Conservation (phyloP, 768 basidiomycete genomes). For the Cytidiella melzeri region DNA sequence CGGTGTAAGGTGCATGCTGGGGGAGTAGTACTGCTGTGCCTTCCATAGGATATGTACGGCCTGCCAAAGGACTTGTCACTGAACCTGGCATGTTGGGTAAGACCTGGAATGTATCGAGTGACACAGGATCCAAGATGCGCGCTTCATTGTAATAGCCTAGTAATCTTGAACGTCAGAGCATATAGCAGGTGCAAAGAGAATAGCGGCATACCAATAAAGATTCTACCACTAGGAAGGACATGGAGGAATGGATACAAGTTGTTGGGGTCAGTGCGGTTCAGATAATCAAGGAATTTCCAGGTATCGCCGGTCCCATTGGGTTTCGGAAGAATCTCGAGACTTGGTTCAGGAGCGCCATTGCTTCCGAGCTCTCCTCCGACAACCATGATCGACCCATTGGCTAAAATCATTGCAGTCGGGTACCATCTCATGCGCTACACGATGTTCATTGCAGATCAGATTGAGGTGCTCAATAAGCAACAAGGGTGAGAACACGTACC, state of each 20-base stretch:
- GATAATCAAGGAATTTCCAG: conserved; percentile 53
- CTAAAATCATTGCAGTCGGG: conserved; percentile 57
- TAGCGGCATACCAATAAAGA: conserved; percentile 67
- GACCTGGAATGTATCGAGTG: conserved; percentile 51
- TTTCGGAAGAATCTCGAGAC: conserved; percentile 64
- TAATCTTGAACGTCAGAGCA: background rate
- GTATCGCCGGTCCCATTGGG: conserved; percentile 56
- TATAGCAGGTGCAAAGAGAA: background rate
- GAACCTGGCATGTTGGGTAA: conserved; percentile 73
- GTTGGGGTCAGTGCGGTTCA: conserved; percentile 69
- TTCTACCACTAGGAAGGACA: conserved; percentile 59
- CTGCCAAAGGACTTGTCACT: conserved; percentile 65
- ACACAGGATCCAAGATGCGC: conserved; percentile 61
- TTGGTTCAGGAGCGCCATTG: conserved; percentile 61
- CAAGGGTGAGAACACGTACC: conserved; percentile 29
- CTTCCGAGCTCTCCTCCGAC: conserved; percentile 72
- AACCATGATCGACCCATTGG: conserved; percentile 70
- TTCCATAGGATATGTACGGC: conserved; percentile 74
- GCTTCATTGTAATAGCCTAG: conserved; percentile 79
- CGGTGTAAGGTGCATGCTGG: conserved; percentile 66
- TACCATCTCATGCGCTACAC: conserved; percentile 64
- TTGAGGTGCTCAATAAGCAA: background rate
- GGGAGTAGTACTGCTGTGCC: conserved; percentile 68
- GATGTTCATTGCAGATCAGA: background rate
- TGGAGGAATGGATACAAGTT: conserved; percentile 77